Percentiles rank a stretch among this genome's conserved stretches.
These are phyloP conservation scores for Candida anutae DNA, from an alignment of 1,139 yeast genomes.

Conservation along the genomic window DNA sequence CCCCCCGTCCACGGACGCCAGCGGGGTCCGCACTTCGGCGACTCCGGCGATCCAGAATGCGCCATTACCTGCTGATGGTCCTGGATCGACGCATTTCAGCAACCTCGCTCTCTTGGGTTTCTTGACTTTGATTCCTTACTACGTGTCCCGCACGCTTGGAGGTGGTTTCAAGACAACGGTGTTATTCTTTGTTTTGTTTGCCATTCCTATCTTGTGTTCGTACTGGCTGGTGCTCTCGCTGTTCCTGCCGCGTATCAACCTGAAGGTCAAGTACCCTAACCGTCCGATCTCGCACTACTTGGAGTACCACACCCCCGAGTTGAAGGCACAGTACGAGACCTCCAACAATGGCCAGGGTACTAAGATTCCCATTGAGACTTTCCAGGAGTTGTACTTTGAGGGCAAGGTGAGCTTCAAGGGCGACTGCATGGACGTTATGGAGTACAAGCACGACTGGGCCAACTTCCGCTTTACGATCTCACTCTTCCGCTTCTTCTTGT, in stretches of 20 bases:
- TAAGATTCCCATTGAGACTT: conserved; percentile 89
- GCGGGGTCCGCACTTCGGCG: conserved; percentile 57
- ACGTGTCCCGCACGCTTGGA: conserved; percentile 58
- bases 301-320: conserved; percentile 71
- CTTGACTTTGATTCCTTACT: conserved; percentile 56
- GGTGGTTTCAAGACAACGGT: conserved; percentile 69
- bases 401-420: conserved; percentile 85
- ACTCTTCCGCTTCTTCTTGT: conserved; percentile 71
- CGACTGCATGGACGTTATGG: conserved; percentile 76
- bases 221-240: conserved; percentile 78
- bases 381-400: conserved; percentile 81
- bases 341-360: conserved; percentile 49
- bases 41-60: conserved; percentile 78
- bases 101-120: conserved; percentile 49
- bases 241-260: conserved; percentile 75
- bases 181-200: conserved; percentile 43
- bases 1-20: conserved; percentile 39
- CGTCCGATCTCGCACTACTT: conserved; percentile 73
- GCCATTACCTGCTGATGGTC: conserved; percentile 88
- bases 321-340: conserved; percentile 58
- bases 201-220: conserved; percentile 66
- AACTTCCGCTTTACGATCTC: conserved; percentile 70
- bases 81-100: conserved; percentile 71
- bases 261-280: conserved; percentile 69
- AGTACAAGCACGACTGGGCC: conserved; percentile 90